Percentiles rank a stretch among this genome's conserved stretches.
phyloP scores from a whole-genome alignment of 2,329 filamentous ascomycete genomes.

The Calonectria hongkongensis region DNA sequence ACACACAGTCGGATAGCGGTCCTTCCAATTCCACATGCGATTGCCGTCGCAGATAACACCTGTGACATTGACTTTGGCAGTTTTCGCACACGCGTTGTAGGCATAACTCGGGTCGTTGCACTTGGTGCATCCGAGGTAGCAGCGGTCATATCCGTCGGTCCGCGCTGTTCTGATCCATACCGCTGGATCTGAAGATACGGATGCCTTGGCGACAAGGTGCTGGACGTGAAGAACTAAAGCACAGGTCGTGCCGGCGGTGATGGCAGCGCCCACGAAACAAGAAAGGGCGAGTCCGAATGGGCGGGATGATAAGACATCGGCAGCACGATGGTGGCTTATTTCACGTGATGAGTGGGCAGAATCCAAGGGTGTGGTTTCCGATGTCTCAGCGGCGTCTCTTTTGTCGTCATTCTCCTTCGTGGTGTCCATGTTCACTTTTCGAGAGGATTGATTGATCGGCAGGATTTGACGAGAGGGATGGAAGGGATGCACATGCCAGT shows the following conservation, averaged over 20 bases:
- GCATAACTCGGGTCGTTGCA: constrained; percentile 7
- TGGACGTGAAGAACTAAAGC: neutral
- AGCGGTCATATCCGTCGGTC: constrained; percentile 9
- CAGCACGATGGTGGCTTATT: neutral
- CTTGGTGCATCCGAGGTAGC: constrained; percentile 18
- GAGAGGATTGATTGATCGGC: neutral
- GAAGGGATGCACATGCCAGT: neutral
- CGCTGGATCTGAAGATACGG: constrained; percentile 5
- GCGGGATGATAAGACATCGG: neutral
- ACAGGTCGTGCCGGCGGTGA: neutral
- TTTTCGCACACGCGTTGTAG: constrained; percentile 13
- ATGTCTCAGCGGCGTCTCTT: neutral
- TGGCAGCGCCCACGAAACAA: neutral
- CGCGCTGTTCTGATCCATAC: constrained; percentile 6
- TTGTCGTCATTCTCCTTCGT: neutral
- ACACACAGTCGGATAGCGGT: constrained; percentile 6
- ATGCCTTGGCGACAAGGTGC: constrained; percentile 5
- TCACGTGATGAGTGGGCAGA: neutral
- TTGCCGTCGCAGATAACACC: constrained; percentile 5
- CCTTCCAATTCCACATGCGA: constrained; percentile 20
- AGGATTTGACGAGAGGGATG: no score
- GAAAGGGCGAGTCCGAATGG: neutral
- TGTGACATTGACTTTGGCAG: neutral
- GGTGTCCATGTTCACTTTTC: neutral
- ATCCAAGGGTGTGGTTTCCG: neutral